Conservation (phyloP, 2,329 filamentous ascomycete species). For the Paracorniculantispora psalliotae region DNA sequence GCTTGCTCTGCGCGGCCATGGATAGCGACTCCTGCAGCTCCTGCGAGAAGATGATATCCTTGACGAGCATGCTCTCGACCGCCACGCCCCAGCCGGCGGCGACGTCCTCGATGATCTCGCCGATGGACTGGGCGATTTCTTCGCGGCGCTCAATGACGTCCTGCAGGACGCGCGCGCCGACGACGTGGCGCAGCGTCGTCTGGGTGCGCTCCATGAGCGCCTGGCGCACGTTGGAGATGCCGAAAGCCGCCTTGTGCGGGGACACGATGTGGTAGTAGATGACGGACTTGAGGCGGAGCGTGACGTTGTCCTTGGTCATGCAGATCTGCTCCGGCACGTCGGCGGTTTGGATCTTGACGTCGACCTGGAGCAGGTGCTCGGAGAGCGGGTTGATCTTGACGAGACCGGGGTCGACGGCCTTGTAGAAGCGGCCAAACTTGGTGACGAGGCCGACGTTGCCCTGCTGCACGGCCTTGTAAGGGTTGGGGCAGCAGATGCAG, state of each 20-base stretch:
- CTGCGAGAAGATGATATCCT: constrained; percentile 95
- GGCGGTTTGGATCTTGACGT: constrained; percentile 99
- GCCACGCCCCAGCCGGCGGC: constrained; percentile 90
- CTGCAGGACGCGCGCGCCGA: constrained; percentile 90
- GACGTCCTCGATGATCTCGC: constrained; percentile 96
- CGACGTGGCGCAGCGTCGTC: constrained; percentile 93
- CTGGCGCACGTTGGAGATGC: constrained; percentile 89
- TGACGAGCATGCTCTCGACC: constrained; percentile 98
- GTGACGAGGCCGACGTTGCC: constrained; percentile 94
- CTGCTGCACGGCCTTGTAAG: constrained; percentile 87
- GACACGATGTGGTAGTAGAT: constrained; percentile 98
- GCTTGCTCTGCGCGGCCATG: constrained; percentile 98
- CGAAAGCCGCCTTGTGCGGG: constrained; percentile 95
- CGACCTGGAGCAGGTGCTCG: constrained; percentile 83
- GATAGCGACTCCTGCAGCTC: constrained; percentile 94
- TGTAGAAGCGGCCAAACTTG: constrained; percentile 91
- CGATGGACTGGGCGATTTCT: constrained; percentile 90
- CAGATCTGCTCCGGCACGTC: constrained; percentile 94
- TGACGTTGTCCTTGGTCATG: constrained; percentile 99
- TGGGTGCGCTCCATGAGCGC: constrained; percentile 97
- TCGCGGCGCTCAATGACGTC: constrained; percentile 98
- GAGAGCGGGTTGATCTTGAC: constrained; percentile 96
- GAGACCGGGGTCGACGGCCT: constrained; percentile 91
- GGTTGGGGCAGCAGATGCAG: constrained; percentile 89
- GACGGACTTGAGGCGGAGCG: constrained; percentile 85